Evolutionary conservation across 805 yeast species (phyloP).

Genomic region (Saturnispora silvae): DNA sequence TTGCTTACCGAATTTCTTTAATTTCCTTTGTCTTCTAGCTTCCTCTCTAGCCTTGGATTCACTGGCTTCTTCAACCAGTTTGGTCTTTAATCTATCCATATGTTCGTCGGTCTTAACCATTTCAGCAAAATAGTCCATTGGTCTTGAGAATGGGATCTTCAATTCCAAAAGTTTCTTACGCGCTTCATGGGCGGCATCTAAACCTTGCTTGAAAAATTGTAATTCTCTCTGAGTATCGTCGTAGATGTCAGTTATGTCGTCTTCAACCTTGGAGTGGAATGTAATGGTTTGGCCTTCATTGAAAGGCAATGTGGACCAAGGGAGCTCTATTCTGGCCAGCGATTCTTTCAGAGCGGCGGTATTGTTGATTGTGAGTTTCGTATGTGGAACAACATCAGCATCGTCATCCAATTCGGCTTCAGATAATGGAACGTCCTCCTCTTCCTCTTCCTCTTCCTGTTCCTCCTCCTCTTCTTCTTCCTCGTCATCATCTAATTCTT

Average conservation of each 20-base stretch:
- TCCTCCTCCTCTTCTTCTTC: constrained; percentile 26
- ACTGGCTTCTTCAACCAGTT: constrained; percentile 62
- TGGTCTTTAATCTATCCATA: constrained; percentile 85
- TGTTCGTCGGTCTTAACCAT: constrained; percentile 98
- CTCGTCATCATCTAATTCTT: constrained; percentile 28
- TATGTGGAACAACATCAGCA: constrained; percentile 88
- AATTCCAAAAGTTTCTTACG: constrained; percentile 54
- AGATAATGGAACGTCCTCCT: constrained; percentile 76
- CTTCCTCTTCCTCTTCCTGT: constrained; percentile 55
- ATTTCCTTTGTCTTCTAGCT: constrained; percentile 85
- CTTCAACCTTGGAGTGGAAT: constrained; percentile 48
- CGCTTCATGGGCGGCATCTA: constrained; percentile 70
- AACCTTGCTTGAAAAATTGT: constrained; percentile 90
- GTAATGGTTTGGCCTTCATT: constrained; percentile 74
- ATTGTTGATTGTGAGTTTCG: constrained; percentile 82
- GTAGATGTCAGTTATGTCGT: constrained; percentile 72
- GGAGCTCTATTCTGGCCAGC: constrained; percentile 54
- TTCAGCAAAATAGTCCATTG: constrained; percentile 94
- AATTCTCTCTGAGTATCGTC: constrained; percentile 95
- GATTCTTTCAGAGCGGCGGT: constrained; percentile 69
- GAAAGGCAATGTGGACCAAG: constrained; percentile 59
- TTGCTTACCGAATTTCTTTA: constrained; percentile 96
- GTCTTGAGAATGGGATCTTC: constrained; percentile 83
- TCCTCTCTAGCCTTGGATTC: constrained; percentile 87
- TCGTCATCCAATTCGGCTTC: constrained; percentile 91